Conservation (phyloP, 345 rosid species). For the Lepidium aucheri region DNA sequence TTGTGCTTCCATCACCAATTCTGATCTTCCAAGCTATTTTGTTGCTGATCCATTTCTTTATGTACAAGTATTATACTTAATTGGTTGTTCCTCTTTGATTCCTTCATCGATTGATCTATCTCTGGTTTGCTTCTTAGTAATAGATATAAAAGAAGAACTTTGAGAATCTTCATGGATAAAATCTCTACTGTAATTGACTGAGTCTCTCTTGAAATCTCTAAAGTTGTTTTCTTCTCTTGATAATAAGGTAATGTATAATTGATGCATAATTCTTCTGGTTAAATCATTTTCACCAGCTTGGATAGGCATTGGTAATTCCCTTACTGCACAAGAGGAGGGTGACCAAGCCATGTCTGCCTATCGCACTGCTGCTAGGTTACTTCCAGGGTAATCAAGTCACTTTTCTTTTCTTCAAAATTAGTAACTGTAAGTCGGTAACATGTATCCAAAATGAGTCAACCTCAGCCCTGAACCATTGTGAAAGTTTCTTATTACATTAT, state of each 20-base stretch:
- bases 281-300: slow-evolving; percentile 87
- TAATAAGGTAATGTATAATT: no score
- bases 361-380: slow-evolving; percentile 86
- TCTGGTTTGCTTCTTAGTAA: not conserved
- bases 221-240: no score
- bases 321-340: slow-evolving; percentile 84
- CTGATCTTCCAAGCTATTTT: slow-evolving; percentile 81
- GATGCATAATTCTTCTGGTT: no score
- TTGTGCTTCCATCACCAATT: slow-evolving; percentile 68
- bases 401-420: not conserved
- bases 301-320: slow-evolving; percentile 91
- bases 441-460: slow-evolving; percentile 2
- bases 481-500: slow-evolving; percentile 43
- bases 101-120: not conserved
- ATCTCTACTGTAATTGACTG: not conserved
- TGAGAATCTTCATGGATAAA: not conserved
- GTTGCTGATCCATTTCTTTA: slow-evolving; percentile 94
- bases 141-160: not conserved
- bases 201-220: not conserved
- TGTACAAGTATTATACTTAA: slow-evolving; percentile 43
- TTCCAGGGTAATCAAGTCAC: slow-evolving; percentile 70
- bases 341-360: slow-evolving; percentile 98
- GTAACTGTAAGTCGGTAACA: not conserved
- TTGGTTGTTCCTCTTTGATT: not conserved
- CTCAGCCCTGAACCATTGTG: slow-evolving; percentile 11